Base-by-base conservation (phyloP, 2,329 filamentous ascomycete genomes). In the Fusarium dimerum region DNA sequence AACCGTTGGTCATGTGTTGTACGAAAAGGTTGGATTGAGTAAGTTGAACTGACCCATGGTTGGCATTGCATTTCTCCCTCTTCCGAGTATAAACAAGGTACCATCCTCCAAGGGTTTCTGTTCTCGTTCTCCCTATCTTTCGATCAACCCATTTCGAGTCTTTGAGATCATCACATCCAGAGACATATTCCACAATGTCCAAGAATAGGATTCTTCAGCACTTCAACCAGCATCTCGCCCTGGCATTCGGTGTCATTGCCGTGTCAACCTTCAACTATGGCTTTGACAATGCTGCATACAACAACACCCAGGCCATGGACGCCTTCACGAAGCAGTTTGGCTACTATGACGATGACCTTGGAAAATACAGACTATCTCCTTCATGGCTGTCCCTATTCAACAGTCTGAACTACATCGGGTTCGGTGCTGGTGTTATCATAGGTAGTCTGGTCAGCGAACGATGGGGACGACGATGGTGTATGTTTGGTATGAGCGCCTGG, bases 211-310 rank as follows among this genome's bases (percentile, higher is more conserved):
- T 56, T 9, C 54, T 56, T 1, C 30, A 55, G 3, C 54, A 56
- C 38, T 40, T 40, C 38, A 40, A 40, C 38, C 38, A 13, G 15
- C 38, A 40, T n/a, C 38, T 40, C 15, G 38, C 38, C 12, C 38
- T 40, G 4, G 45, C 45, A 12, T 47, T 47, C 20, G 10, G 36
- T 13, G 41, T 72, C 43, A 68, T 72, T 43, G 67, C 68, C 13
- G 49, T 72, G 1, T 70, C 67, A 0, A 61, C 59, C 3, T 63
- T 71, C 51, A 73, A 71, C 54, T 73, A 69, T 60, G 70, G 70
- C 47, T 70, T 73, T 36, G 70, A 72, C 50, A 67, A 71, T 42
- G 63, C 68, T 48, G 70, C 59, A 4, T 69, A 69, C 51, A 54
- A 65, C 3, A 66, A 65, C 2, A 54, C 51, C 1, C 69, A 72